Evolutionary conservation across 257 asterid genomes (phyloP).

Genomic region (Ophiorrhiza pumila): DNA sequence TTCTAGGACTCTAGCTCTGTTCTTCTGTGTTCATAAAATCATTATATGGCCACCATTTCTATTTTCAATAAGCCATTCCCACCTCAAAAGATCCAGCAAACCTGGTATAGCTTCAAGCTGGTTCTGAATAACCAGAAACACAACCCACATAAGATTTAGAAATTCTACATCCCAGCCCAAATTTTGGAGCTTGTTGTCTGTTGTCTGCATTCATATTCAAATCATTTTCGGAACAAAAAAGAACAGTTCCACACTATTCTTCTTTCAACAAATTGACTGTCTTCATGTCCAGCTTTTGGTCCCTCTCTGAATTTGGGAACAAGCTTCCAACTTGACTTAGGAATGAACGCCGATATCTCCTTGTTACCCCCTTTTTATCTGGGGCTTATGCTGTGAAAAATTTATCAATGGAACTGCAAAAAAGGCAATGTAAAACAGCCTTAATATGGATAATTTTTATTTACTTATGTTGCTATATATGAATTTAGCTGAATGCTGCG

Average conservation of each 20-base stretch:
- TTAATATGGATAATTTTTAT: constrained; percentile 35
- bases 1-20: constrained; percentile 36
- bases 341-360: constrained; percentile 41
- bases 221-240: constrained; percentile 43
- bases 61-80: constrained; percentile 39
- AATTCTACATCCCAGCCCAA: constrained; percentile 27
- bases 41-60: constrained; percentile 36
- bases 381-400: constrained; percentile 51
- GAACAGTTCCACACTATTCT: constrained; percentile 31
- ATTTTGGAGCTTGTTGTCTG: constrained; percentile 47
- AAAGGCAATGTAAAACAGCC: constrained; percentile 34
- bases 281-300: constrained; percentile 27
- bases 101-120: constrained; percentile 32
- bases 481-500: constrained; percentile 23
- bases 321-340: constrained; percentile 36
- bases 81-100: constrained; percentile 22
- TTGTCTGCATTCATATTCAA: constrained; percentile 35
- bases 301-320: constrained; percentile 26
- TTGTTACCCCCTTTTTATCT: constrained; percentile 37
- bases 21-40: constrained; percentile 47
- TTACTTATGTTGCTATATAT: constrained; percentile 39
- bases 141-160: constrained; percentile 23
- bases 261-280: constrained; percentile 39
- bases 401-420: constrained; percentile 32
- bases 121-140: constrained; percentile 34